These are phyloP conservation scores for Linnemannia exigua DNA, from an alignment of 192 early-diverging fungal genomes.

Conservation along the genomic window DNA sequence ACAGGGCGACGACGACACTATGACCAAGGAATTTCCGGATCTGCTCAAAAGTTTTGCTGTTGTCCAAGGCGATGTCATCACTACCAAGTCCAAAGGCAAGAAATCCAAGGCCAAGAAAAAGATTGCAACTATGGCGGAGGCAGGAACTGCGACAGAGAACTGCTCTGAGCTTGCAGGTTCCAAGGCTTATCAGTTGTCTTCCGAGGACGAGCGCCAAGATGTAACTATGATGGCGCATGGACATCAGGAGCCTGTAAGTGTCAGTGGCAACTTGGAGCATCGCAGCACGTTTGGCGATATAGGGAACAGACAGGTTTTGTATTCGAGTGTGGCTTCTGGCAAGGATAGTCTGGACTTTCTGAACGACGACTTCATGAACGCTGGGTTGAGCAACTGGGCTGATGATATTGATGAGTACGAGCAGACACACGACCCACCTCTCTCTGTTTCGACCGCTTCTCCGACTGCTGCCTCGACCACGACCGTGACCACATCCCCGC, in stretches of 20 bases:
- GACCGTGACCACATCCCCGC: background rate
- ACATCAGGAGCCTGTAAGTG: background rate
- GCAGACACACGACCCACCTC: background rate
- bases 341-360: background rate
- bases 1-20: background rate
- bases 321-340: background rate
- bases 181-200: background rate
- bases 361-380: background rate
- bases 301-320: background rate
- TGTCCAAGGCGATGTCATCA: background rate
- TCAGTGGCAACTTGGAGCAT: background rate
- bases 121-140: background rate
- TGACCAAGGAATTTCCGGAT: background rate
- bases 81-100: background rate
- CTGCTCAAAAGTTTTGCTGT: background rate
- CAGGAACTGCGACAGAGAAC: background rate
- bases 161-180: background rate
- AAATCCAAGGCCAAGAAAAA: background rate
- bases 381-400: background rate
- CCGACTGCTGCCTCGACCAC: background rate
- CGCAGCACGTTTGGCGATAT: background rate
- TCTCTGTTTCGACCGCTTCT: background rate
- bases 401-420: constrained; percentile 1
- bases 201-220: background rate
- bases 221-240: background rate